Evolutionary conservation across 257 asterid genomes (phyloP), one percentile per base, ranked within the genome.

Genomic region (Echites panduratus): DNA sequence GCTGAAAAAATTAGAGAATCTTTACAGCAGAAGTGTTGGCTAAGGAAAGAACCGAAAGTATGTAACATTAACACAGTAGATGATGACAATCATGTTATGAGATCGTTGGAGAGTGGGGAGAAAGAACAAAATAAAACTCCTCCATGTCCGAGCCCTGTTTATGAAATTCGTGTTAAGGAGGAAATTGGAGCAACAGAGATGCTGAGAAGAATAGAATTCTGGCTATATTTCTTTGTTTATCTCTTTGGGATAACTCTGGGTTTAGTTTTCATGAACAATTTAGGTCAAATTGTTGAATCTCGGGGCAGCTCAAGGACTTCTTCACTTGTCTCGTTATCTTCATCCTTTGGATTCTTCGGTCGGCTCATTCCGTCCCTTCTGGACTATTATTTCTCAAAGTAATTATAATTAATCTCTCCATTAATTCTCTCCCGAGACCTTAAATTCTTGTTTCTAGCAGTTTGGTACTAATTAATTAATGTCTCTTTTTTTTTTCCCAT

Each of bases 181-280:
- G 93, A 88, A 54, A 71, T 90, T 17, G 89, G 88, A 70, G 78
- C 85, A 0, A 81, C 22, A 63, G 1, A 27, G 80, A 89, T 91
- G 96, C 6, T 91, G 44, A 79, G 73, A 45, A 86, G 84, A 59
- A 56, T 74, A 9, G 94, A 89, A 41, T 91, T 91, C 57, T 91
- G 96, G 96, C 19, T 91, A 43, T 91, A 91, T 75, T 91, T 77
- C 43, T 79, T 85, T 16, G 92, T 80, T 1, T 91, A 91, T 64
- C 70, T 91, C 20, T 89, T 89, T 32, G 97, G 97, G 1, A 89
- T 87, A 29, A 91, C 97, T 0, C 74, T 91, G 17, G 97, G 97
- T 12, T 70, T 91, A 75, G 97, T 89, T 1, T 91, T 81, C 26
- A 32, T 91, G 80, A 91, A 91, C 68, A 91, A 91, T 48, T 72